phyloP scores from a whole-genome alignment of 148 eudicot species.

The Camellia granthamiana region DNA sequence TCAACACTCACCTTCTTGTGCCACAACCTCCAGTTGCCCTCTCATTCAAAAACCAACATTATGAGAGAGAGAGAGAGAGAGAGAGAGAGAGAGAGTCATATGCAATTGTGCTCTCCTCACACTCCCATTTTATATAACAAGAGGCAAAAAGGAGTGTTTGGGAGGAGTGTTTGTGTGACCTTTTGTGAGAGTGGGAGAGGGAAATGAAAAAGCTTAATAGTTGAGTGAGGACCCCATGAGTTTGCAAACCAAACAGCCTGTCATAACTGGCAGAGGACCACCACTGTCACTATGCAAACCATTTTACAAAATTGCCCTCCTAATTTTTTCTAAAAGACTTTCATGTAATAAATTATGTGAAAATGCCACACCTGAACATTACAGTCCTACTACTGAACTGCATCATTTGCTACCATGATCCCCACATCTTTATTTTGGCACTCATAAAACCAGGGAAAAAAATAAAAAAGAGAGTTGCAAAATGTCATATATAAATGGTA shows the following conservation, averaged over 20 bases:
- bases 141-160: constrained; percentile 8
- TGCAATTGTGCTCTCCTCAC: constrained; percentile 9
- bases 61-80: constrained; percentile 5
- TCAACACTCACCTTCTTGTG: constrained; percentile 51
- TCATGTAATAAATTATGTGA: no score
- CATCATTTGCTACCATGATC: background rate
- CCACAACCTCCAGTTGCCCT: background rate
- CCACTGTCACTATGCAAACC: constrained; percentile 15
- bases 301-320: constrained; percentile 17
- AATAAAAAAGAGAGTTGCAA: background rate
- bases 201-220: background rate
- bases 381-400: background rate
- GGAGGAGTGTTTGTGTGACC: background rate
- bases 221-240: constrained; percentile 21
- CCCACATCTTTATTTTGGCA: background rate
- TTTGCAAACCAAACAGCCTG: constrained; percentile 19
- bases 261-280: constrained; percentile 29
- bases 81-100: constrained; percentile 16
- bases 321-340: background rate
- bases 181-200: no score
- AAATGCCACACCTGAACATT: background rate
- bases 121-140: constrained; percentile 23
- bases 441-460: background rate
- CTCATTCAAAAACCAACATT: background rate
- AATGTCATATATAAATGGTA: no score